Percentiles rank a stretch among this genome's conserved stretches.
Evolutionary conservation across 1,284 basidiomycete species (phyloP).

Genomic region (Butyriboletus appendiculatus): DNA sequence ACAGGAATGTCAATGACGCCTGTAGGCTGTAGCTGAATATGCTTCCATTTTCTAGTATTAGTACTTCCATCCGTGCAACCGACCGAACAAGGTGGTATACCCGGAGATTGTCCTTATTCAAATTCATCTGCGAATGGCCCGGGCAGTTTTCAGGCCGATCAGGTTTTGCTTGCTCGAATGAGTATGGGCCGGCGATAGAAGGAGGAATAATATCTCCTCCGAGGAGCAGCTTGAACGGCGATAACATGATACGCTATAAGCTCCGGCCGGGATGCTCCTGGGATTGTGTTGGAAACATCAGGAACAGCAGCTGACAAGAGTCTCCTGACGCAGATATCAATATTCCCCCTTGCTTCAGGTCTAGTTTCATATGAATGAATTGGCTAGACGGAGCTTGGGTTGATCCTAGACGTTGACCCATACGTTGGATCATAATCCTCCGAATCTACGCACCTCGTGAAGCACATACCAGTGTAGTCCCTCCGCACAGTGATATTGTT

Average conservation of each 20-base stretch:
- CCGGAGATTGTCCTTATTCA: neutral
- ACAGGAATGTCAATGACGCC: neutral
- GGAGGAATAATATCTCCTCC: neutral
- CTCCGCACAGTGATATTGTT: too few relatives aligned
- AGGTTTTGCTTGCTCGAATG: neutral
- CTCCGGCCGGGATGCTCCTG: neutral
- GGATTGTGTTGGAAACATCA: neutral
- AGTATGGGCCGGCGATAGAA: neutral
- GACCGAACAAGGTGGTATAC: neutral
- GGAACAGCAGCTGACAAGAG: neutral
- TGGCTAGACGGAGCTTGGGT: neutral
- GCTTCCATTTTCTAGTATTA: neutral
- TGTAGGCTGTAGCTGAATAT: neutral
- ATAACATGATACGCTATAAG: neutral
- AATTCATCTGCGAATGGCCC: neutral
- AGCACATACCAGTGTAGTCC: neutral
- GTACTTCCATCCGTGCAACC: neutral
- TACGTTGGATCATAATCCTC: neutral
- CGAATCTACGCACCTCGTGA: too few relatives aligned
- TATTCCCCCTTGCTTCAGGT: neutral
- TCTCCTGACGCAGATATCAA: neutral
- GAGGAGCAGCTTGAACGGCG: conserved; percentile 1
- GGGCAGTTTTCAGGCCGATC: neutral
- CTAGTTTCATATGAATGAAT: neutral
- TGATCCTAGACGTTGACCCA: neutral